Percentiles rank a stretch among this genome's conserved stretches.
Evolutionary conservation across 768 basidiomycete species (phyloP).

Genomic region (Hypholoma sublateritium): DNA sequence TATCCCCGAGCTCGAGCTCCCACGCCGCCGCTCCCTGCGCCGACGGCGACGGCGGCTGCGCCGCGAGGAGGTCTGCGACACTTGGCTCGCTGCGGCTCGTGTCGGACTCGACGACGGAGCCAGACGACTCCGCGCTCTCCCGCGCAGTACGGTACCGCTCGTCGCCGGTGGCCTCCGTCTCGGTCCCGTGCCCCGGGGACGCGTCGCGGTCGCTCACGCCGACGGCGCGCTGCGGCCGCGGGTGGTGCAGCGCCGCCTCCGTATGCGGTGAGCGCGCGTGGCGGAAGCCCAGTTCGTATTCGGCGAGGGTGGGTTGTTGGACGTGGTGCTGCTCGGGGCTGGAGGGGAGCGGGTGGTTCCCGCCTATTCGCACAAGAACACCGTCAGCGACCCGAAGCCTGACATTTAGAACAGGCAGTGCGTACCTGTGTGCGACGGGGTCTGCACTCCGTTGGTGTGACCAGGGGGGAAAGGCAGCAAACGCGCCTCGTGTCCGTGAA

Average conservation of each 20-base stretch:
- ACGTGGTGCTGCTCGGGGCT: constrained; percentile 14
- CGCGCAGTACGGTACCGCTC: background rate
- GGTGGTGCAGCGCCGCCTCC: constrained; percentile 22
- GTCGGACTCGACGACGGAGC: background rate
- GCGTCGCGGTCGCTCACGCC: constrained; percentile 13
- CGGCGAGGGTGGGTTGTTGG: background rate
- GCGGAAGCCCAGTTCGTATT: constrained; percentile 20
- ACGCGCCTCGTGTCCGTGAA: constrained; percentile 21
- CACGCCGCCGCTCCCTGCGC: constrained; percentile 22
- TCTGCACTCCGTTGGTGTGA: background rate
- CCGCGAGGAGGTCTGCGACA: constrained; percentile 20
- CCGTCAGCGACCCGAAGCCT: background rate
- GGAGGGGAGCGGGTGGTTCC: constrained; percentile 12
- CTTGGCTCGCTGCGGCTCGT: constrained; percentile 5
- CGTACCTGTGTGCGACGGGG: constrained; percentile 8
- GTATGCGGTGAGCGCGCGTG: constrained; percentile 12
- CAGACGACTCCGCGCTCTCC: background rate
- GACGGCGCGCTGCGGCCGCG: constrained; percentile 20
- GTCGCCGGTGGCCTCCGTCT: constrained; percentile 2
- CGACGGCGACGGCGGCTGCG: constrained; percentile 7
- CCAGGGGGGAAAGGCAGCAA: constrained; percentile 24
- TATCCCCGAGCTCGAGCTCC: constrained; percentile 29
- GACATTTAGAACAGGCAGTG: background rate
- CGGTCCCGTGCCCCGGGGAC: background rate
- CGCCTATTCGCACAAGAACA: constrained; percentile 1